Base-by-base conservation (phyloP, 345 rosid genomes). In the Litchi chinensis region DNA sequence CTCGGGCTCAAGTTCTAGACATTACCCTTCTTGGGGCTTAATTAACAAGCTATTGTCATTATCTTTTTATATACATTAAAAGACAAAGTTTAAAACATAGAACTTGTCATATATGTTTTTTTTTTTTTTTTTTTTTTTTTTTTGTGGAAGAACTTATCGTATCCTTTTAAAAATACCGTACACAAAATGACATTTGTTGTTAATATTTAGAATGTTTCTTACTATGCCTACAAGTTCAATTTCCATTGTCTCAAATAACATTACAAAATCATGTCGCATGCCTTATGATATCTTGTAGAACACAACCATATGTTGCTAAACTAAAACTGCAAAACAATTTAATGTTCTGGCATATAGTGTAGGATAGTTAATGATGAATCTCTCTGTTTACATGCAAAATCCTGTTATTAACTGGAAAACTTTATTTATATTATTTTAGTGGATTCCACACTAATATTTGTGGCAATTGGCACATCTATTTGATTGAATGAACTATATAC, bases 221-320 rank as follows among this genome's bases (percentile, higher is more conserved):
- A 41, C 71, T 40, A 66, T 16, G 48, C 70, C 70, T 40, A 40
- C 48, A 41, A 41, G 71, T 9, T 68, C 8, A 68, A n/a, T 67
- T 9, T 18, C 26, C 10, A 13, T 59, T 59, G 64, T 50, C 13
- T 50, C 15, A 50, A 12, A 50, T 50, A 50, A 13, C 10, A 50
- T 50, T 13, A 50, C 56, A 50, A 50, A 15, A 50, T 50, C 16
- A 50, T 50, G 3, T 50, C 13, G 56, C 56, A 0, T 50, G 10
- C 56, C 56, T 50, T 71, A 40, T 26, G 43, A 28, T 52, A 8
- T 52, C 28, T 13, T 28, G 37, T n/a, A 44, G 15, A 71, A 50
- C 5, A 28, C 22, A 50, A 5, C 32, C 15, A 24, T 11, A 26
- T 39, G 28, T 43, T 43, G 32, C 8, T 1, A 11, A 68, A n/a